Conservation (phyloP, 2,329 filamentous ascomycete species). For the Curvularia verruculosa region DNA sequence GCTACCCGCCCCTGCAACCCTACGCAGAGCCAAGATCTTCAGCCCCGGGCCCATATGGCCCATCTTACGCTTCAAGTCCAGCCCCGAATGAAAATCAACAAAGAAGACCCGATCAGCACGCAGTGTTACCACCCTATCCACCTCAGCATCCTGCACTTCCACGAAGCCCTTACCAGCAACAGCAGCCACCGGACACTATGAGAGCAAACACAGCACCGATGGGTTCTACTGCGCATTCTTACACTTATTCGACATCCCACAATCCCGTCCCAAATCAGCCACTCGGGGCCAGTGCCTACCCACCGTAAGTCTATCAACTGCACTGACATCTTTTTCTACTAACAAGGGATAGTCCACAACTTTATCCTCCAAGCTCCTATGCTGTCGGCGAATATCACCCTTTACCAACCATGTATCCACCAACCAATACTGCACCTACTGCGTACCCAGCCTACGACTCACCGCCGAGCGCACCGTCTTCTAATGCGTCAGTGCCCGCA, state of each 20-base stretch:
- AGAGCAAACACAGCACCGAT: conserved; percentile 39
- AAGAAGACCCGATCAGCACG: conserved; percentile 39
- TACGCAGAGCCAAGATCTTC: conserved; percentile 39
- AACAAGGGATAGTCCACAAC: conserved; percentile 31
- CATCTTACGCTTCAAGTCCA: conserved; percentile 38
- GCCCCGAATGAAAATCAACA: conserved; percentile 31
- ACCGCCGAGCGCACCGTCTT: conserved; percentile 29
- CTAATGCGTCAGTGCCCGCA: conserved; percentile 26
- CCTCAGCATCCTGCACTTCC: conserved; percentile 33
- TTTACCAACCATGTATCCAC: conserved; percentile 47
- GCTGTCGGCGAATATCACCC: conserved; percentile 43
- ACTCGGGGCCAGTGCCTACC: conserved; percentile 41
- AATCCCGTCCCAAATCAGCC: conserved; percentile 37
- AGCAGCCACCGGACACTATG: conserved; percentile 37
- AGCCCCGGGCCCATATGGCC: conserved; percentile 36
- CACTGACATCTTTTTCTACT: conserved; percentile 10
- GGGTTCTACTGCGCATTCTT: conserved; percentile 35
- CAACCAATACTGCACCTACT: conserved; percentile 39
- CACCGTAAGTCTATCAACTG: conserved; percentile 34
- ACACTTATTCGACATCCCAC: conserved; percentile 43
- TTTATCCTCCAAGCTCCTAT: conserved; percentile 46
- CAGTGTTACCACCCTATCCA: conserved; percentile 42
- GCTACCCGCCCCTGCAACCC: conserved; percentile 39
- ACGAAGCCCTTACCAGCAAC: conserved; percentile 45
- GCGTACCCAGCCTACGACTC: conserved; percentile 44